Percentiles rank a stretch among this genome's conserved stretches.
These are phyloP conservation scores for Microstroma glucosiphilum DNA, from an alignment of 1,284 basidiomycete genomes.

Conservation along the genomic window DNA sequence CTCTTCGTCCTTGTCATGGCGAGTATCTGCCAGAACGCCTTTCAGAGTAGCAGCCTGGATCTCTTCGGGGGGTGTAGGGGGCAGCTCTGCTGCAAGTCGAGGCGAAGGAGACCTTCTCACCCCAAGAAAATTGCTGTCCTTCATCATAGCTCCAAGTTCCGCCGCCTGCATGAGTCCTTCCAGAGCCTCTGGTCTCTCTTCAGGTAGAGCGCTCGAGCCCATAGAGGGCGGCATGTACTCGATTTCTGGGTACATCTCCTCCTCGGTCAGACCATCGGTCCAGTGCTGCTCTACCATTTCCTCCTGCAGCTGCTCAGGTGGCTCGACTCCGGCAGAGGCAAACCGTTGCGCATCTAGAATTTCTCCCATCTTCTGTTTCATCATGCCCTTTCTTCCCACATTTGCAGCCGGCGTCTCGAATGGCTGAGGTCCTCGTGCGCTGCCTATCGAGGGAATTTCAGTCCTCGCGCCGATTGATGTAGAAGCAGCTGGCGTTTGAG, in stretches of 20 bases:
- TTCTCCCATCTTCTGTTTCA: conserved; percentile 40
- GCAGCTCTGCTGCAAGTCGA: not conserved
- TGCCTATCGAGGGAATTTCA: no score
- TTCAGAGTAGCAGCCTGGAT: not conserved
- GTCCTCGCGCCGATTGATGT: not conserved
- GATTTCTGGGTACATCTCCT: conserved; percentile 42
- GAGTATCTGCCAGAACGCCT: not conserved
- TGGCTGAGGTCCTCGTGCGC: not conserved
- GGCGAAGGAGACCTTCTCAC: not conserved
- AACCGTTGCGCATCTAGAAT: conserved; percentile 31
- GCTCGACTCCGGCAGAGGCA: conserved; percentile 7
- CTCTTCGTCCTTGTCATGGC: not conserved
- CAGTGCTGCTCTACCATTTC: not conserved
- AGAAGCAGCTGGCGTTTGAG: not conserved
- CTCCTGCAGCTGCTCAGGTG: not conserved
- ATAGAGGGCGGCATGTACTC: conserved; percentile 29
- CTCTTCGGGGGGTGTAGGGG: not conserved
- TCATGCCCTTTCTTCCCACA: conserved; percentile 35
- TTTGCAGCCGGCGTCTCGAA: conserved; percentile 35
- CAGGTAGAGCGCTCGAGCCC: not conserved
- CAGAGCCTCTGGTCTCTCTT: not conserved
- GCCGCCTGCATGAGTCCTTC: not conserved
- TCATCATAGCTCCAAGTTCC: not conserved
- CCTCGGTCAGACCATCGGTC: conserved; percentile 24
- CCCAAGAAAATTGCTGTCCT: not conserved